Conservation (phyloP, 768 basidiomycete species). For the Postia placenta region DNA sequence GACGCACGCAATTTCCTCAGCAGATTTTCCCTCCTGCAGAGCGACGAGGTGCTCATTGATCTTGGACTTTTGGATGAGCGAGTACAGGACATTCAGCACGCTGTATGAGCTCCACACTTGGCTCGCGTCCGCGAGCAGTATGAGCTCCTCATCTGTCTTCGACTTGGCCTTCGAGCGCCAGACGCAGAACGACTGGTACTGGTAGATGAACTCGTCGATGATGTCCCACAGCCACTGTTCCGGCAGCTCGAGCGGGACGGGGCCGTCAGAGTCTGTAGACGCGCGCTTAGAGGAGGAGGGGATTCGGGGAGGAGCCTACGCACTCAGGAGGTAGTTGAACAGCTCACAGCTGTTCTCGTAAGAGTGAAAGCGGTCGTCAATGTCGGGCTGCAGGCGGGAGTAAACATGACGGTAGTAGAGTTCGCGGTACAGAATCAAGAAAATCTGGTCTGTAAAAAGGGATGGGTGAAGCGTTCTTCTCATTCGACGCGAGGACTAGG, state of each 20-base stretch:
- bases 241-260: slow-evolving; percentile 88
- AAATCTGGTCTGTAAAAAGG: slow-evolving; percentile 89
- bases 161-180: slow-evolving; percentile 82
- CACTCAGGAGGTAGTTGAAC: slow-evolving; percentile 95
- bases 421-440: slow-evolving; percentile 95
- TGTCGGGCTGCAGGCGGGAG: slow-evolving; percentile 88
- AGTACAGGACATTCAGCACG: slow-evolving; percentile 97
- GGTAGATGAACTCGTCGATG: slow-evolving; percentile 96
- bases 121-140: slow-evolving; percentile 72
- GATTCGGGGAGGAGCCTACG: slow-evolving; percentile 23
- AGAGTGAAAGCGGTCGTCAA: slow-evolving; percentile 97
- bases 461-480: no score
- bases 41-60: slow-evolving; percentile 92
- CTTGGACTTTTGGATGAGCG: slow-evolving; percentile 94
- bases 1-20: slow-evolving; percentile 80
- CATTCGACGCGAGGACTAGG: no score
- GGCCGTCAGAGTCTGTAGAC: slow-evolving; percentile 82
- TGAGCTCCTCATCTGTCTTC: slow-evolving; percentile 87
- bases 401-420: slow-evolving; percentile 95
- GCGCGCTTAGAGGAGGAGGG: background rate
- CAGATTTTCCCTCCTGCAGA: slow-evolving; percentile 68
- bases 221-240: slow-evolving; percentile 99
- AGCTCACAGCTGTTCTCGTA: slow-evolving; percentile 98
- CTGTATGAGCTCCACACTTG: slow-evolving; percentile 96
- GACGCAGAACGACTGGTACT: slow-evolving; percentile 93